Percentiles rank a stretch among this genome's conserved stretches.
These are phyloP conservation scores for Xylaria sp. DNA, from an alignment of 2,329 filamentous ascomycete genomes.

Conservation along the genomic window DNA sequence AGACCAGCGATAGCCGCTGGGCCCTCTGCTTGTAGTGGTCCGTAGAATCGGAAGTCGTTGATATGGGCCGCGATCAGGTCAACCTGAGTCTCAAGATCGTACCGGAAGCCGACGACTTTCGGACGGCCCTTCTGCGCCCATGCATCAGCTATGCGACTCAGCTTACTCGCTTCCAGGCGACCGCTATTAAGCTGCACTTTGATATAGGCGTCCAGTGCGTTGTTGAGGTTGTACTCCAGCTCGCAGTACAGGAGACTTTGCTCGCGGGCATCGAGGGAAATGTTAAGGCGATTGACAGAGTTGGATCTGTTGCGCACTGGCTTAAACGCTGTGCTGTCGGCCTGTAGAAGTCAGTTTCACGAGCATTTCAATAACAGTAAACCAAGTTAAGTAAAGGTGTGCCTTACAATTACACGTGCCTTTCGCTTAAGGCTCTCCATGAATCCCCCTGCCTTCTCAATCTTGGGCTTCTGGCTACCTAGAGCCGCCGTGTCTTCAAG, in stretches of 20 bases:
- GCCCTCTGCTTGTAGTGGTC: conserved; percentile 56
- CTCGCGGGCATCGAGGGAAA: conserved; percentile 66
- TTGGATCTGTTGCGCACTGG: conserved; percentile 24
- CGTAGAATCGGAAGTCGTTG: conserved; percentile 66
- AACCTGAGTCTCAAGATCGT: conserved; percentile 70
- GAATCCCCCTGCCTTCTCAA: conserved; percentile 42
- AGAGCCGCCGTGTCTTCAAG: conserved; percentile 56
- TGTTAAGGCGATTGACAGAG: conserved; percentile 41
- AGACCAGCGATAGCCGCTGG: conserved; percentile 59
- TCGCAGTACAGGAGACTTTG: conserved; percentile 70
- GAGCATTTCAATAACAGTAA: background rate
- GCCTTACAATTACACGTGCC: conserved; percentile 64
- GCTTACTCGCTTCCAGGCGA: conserved; percentile 63
- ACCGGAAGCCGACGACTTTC: conserved; percentile 66
- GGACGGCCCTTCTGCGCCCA: conserved; percentile 66
- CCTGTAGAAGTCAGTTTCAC: conserved; percentile 37
- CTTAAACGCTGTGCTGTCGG: conserved; percentile 31
- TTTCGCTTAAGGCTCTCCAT: conserved; percentile 55
- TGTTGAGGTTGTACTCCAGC: conserved; percentile 66
- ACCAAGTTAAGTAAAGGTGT: background rate
- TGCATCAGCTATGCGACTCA: conserved; percentile 62
- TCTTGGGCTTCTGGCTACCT: conserved; percentile 33
- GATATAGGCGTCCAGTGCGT: conserved; percentile 64
- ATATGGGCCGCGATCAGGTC: conserved; percentile 63
- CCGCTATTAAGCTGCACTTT: conserved; percentile 64